Base-by-base conservation (phyloP, 331 rosid species). In the Quercus lobata region DNA sequence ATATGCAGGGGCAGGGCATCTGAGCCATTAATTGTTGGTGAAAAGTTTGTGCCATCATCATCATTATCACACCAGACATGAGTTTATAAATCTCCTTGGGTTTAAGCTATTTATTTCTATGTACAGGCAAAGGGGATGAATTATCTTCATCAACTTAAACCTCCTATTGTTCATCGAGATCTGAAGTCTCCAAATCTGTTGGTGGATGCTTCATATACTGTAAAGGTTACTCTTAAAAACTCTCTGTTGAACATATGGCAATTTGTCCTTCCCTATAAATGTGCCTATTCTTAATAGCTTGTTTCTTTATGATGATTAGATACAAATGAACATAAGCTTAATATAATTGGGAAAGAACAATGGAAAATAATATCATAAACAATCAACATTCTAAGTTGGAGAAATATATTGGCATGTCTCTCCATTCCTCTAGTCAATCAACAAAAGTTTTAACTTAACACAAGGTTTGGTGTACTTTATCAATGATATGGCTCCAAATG, bases 161-260 rank as follows among this genome's bases (percentile, higher is more conserved):
- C 98, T 81, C 98, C 97, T 55, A 92, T 95, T 78, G 97, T 95
- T 84, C 98, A 92, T 88, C 87, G 97, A 81, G 98, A 95, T 89
- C 78, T 95, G 83, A 95, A 95, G 88, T 95, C 98, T 75, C 97
- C 97, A 71, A 95, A 95, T 77, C 97, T 95, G 81, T 88, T 95
- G 85, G 98, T 95, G 53, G 96, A 95, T 79, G 84, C 79, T 76
- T 76, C 97, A 75, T 95, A 86, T 77, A 92, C 96, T 2, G 97
- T 91, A 69, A 92, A 95, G 98, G 97, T 95, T 79, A 78, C 61
- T 65, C 54, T 71, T 82, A 30, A 63, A 17, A 49, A 72, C 69
- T 37, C 61, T 37, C 29, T 37, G 37, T 41, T 34, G 10, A 12
- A 1, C 17, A 69, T 44, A 44, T 37, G 14, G 18, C 21, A n/a